Conservation (phyloP, 208 protist genomes). For the Leishmania gerbilli region DNA sequence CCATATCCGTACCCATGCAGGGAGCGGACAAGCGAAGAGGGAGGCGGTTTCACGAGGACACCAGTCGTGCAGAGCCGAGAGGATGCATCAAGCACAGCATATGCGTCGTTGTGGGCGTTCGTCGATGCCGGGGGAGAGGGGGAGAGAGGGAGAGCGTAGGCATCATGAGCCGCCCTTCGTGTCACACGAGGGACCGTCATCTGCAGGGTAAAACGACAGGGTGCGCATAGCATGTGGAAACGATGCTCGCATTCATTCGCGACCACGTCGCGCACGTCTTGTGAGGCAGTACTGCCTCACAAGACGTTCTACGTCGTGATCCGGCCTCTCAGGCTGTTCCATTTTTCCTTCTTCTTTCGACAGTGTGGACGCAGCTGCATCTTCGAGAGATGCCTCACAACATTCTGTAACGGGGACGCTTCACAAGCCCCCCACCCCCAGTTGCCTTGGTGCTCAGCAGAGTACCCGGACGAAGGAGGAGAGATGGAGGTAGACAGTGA, state of each 20-base stretch:
- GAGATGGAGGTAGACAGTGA: not conserved
- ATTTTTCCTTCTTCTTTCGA: not conserved
- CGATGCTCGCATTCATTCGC: not conserved
- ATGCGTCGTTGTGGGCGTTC: not conserved
- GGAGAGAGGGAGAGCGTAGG: not conserved
- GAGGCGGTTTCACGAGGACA: not conserved
- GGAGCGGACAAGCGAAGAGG: not conserved
- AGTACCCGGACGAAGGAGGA: not conserved
- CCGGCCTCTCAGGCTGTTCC: not conserved
- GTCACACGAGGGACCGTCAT: not conserved
- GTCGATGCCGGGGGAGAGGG: not conserved
- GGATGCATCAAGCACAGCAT: not conserved
- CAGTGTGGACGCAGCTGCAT: not conserved
- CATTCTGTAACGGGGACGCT: not conserved
- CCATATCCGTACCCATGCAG: not conserved
- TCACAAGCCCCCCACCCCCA: not conserved
- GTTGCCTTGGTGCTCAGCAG: not conserved
- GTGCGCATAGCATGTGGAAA: not conserved
- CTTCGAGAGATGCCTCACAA: not conserved
- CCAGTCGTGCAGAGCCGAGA: not conserved
- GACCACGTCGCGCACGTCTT: no score
- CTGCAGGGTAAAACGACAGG: not conserved
- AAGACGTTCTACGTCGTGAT: not conserved
- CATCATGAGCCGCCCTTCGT: not conserved
- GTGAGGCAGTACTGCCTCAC: not conserved